Evolutionary conservation across 2,329 filamentous ascomycete genomes (phyloP), one percentile per base, ranked within the genome.

Genomic region (Phoma sp.): DNA sequence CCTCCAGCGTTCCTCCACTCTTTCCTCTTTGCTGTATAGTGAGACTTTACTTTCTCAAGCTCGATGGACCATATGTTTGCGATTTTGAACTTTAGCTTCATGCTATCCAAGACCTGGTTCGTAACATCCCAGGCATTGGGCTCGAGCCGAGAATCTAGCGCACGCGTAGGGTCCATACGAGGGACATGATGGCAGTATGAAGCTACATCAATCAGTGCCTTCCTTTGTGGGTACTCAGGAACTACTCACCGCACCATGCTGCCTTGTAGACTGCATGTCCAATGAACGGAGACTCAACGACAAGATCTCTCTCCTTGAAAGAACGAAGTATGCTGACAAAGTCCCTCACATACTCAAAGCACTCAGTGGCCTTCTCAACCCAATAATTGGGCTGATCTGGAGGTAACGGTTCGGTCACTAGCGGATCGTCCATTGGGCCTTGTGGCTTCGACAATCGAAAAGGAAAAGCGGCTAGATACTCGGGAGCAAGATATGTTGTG

Each of bases 141-240:
- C 29, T 61, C 42, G 10, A 51, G 30, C 25, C 55, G 53, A 5
- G 60, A 60, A 20, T 57, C 53, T 63, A 90, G 82, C 65, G 83
- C 82, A 3, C 77, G 74, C 10, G 82, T 75, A 1, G 77, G 78
- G 61, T 91, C 88, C 85, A 91, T 90, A 52, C 84, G 81, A 0
- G 86, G 86, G 51, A 91, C 91, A 64, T 87, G 84, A 37, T 81
- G 78, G 10, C 84, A 84, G 67, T 91, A 91, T 2, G 89, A 79
- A 28, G 86, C 78, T 74, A 32, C 0, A n/a, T 2, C 15, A 2
- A 4, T 64, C 18, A 65, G 60, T 36, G 7, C 10, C 3, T 34
- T 7, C 5, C 14, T 11, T 4, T 26, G 4, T 14, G 25, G 1
- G 4, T 3, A 5, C 32, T 18, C 20, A 2, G 18, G 28, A 1